phyloP scores from a whole-genome alignment of 495 filamentous ascomycete species.

The Xylaria longipes region DNA sequence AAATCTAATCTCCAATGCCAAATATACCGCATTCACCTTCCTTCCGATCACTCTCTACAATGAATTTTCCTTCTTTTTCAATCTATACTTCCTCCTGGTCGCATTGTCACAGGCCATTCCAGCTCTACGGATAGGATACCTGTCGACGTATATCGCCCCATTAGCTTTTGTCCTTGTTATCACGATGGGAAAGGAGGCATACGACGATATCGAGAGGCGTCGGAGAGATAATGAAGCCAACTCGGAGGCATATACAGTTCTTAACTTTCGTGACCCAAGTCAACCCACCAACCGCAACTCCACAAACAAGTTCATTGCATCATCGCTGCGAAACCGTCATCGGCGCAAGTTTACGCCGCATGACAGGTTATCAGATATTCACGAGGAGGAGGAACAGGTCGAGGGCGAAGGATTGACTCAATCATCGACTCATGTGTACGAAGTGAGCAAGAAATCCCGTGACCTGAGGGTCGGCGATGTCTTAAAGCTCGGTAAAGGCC shows the following conservation, averaged over 20 bases:
- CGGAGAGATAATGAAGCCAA: constrained; percentile 93
- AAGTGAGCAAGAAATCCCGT: constrained; percentile 79
- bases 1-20: constrained; percentile 94
- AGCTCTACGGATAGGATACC: constrained; percentile 86
- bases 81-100: constrained; percentile 96
- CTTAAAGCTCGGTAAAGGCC: constrained; percentile 86
- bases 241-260: constrained; percentile 83
- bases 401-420: constrained; percentile 47
- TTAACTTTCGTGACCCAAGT: constrained; percentile 66
- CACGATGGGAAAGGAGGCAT: constrained; percentile 93
- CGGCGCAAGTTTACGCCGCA: constrained; percentile 32
- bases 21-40: constrained; percentile 97
- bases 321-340: constrained; percentile 42
- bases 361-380: constrained; percentile 58
- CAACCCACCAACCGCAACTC: constrained; percentile 39
- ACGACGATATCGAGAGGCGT: constrained; percentile 88
- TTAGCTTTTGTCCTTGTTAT: constrained; percentile 89
- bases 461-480: constrained; percentile 96
- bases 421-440: constrained; percentile 55
- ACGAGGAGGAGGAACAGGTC: constrained; percentile 60
- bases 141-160: constrained; percentile 93
- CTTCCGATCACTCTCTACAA: constrained; percentile 94
- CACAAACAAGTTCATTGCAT: constrained; percentile 46
- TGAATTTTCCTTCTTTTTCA: constrained; percentile 99
- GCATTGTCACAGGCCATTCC: constrained; percentile 93